These are phyloP conservation scores for Hypoxylon lenormandii DNA, from an alignment of 495 filamentous ascomycete genomes.

Conservation along the genomic window DNA sequence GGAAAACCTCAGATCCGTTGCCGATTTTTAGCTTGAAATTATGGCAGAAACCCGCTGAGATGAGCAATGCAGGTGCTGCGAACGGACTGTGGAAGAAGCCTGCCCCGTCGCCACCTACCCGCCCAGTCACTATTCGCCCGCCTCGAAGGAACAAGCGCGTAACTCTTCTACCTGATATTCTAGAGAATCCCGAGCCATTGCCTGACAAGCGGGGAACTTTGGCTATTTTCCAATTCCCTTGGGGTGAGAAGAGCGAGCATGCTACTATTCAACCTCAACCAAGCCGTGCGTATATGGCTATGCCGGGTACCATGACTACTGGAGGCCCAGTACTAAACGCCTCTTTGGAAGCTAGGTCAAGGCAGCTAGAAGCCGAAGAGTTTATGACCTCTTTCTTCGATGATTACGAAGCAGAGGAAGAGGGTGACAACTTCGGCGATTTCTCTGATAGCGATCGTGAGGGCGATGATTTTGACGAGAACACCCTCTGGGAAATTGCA, in stretches of 20 bases:
- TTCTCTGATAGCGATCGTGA: conserved; percentile 51
- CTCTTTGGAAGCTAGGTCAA: conserved; percentile 51
- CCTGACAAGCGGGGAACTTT: conserved; percentile 64
- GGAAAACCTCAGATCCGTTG: conserved; percentile 51
- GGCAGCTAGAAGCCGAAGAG: conserved; percentile 52
- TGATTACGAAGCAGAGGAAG: conserved; percentile 60
- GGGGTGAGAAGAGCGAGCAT: conserved; percentile 68
- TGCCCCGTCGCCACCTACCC: conserved; percentile 36
- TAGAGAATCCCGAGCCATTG: conserved; percentile 66
- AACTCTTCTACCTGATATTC: conserved; percentile 67
- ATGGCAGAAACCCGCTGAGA: conserved; percentile 55
- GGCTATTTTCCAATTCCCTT: conserved; percentile 69
- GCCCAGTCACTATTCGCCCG: conserved; percentile 59
- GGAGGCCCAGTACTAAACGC: conserved; percentile 48
- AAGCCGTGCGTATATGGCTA: conserved; percentile 53
- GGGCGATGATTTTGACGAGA: conserved; percentile 66
- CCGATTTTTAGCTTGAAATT: conserved; percentile 54
- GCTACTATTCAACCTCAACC: conserved; percentile 55
- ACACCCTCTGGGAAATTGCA: conserved; percentile 69
- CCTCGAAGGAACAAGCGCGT: conserved; percentile 64
- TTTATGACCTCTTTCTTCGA: conserved; percentile 63
- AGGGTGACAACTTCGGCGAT: conserved; percentile 55
- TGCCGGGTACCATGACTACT: conserved; percentile 64
- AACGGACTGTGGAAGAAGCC: conserved; percentile 44
- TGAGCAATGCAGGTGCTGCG: not conserved